Conservation (phyloP, 306 rosid species). For the Pterocarpus santalinus region DNA sequence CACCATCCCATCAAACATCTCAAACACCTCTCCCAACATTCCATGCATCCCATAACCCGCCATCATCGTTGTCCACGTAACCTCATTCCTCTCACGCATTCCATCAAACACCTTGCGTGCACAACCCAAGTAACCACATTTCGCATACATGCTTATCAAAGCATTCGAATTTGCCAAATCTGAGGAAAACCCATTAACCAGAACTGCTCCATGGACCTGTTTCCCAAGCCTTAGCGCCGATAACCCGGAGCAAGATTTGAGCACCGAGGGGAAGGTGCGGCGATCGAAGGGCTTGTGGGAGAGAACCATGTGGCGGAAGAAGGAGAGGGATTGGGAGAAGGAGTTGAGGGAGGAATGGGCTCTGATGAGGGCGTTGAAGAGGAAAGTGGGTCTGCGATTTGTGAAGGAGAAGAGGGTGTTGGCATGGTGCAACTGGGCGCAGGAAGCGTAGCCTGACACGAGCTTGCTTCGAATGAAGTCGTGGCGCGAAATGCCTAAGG, state of each 20-base stretch:
- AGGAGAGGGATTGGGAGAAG: conserved; percentile 62
- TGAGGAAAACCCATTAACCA: conserved; percentile 60
- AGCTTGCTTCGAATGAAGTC: conserved; percentile 72
- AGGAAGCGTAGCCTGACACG: conserved; percentile 66
- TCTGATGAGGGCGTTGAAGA: conserved; percentile 73
- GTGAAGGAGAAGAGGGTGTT: conserved; percentile 64
- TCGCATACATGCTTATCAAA: conserved; percentile 63
- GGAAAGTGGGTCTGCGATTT: conserved; percentile 69
- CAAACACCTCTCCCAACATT: conserved; percentile 59
- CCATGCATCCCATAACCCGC: conserved; percentile 73
- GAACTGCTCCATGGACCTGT: conserved; percentile 68
- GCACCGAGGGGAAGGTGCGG: conserved; percentile 64
- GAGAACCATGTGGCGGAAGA: conserved; percentile 59
- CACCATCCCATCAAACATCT: conserved; percentile 65
- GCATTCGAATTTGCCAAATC: conserved; percentile 70
- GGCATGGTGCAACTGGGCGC: conserved; percentile 63
- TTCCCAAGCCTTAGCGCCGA: conserved; percentile 57
- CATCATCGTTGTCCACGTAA: conserved; percentile 72
- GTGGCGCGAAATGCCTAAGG: conserved; percentile 54
- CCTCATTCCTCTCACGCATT: conserved; percentile 58
- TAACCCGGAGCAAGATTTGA: conserved; percentile 67
- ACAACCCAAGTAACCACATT: conserved; percentile 60
- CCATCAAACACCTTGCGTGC: conserved; percentile 71
- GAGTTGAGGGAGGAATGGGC: conserved; percentile 59
- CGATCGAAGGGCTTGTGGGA: conserved; percentile 55